These are phyloP conservation scores for Sclerotinia nivalis DNA, from an alignment of 2,329 filamentous ascomycete genomes.

Conservation along the genomic window DNA sequence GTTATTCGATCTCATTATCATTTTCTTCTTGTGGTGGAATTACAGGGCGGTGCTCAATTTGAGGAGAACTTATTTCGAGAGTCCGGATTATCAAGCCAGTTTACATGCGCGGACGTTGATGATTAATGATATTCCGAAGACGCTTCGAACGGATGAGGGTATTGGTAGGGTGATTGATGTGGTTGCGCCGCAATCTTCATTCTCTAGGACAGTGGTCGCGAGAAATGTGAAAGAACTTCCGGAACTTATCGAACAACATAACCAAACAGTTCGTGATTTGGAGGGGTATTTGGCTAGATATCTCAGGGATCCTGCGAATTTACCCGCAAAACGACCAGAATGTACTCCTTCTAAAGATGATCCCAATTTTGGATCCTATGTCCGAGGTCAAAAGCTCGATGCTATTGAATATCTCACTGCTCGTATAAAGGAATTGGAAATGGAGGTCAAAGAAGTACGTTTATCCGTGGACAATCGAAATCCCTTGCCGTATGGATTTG, in stretches of 20 bases:
- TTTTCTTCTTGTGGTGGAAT: slow-evolving; percentile 85
- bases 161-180: slow-evolving; percentile 80
- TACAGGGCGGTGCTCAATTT: slow-evolving; percentile 73
- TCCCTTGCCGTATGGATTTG: slow-evolving; percentile 89
- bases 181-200: slow-evolving; percentile 74
- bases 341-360: slow-evolving; percentile 83
- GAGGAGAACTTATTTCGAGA: slow-evolving; percentile 79
- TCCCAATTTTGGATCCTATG: slow-evolving; percentile 62
- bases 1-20: slow-evolving; percentile 72
- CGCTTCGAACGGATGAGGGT: slow-evolving; percentile 80
- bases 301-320: slow-evolving; percentile 77
- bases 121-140: slow-evolving; percentile 80
- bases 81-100: slow-evolving; percentile 82
- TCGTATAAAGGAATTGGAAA: slow-evolving; percentile 79
- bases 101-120: slow-evolving; percentile 74
- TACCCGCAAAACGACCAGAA: slow-evolving; percentile 74
- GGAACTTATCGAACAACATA: slow-evolving; percentile 79
- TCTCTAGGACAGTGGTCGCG: slow-evolving; percentile 79
- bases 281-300: slow-evolving; percentile 87
- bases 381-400: slow-evolving; percentile 76
- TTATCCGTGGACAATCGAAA: slow-evolving; percentile 82
- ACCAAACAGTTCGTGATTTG: slow-evolving; percentile 75
- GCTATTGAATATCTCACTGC: slow-evolving; percentile 91
- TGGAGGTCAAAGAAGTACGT: slow-evolving; percentile 81
- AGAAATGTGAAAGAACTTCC: slow-evolving; percentile 92